phyloP scores from a whole-genome alignment of 257 asterid species.

The Solanum sparsipilum region DNA sequence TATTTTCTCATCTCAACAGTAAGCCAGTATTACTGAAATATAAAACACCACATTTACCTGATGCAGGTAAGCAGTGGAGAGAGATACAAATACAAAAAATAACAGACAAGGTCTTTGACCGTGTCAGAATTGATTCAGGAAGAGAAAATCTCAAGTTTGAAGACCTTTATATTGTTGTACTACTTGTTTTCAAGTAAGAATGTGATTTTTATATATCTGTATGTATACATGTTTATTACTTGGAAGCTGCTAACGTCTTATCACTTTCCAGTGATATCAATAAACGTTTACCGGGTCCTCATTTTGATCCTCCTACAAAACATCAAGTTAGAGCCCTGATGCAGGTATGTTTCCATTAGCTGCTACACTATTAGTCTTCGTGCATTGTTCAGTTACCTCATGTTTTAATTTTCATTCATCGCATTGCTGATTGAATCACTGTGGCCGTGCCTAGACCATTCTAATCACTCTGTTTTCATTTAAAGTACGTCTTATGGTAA shows the following conservation, averaged over 20 bases:
- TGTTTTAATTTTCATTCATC: neutral
- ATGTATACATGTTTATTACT: neutral
- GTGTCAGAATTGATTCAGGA: conserved; percentile 47
- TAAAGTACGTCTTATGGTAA: neutral
- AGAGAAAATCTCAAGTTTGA: conserved; percentile 51
- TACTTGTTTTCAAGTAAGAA: conserved; percentile 57
- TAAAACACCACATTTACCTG: neutral
- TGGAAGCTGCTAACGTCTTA: neutral
- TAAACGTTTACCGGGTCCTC: conserved; percentile 84
- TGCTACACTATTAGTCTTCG: neutral
- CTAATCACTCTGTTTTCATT: neutral
- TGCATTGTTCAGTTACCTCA: neutral
- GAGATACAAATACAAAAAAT: conserved; percentile 45
- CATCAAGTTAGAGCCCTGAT: conserved; percentile 45
- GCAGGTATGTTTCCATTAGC: conserved; percentile 27
- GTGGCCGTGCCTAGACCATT: neutral
- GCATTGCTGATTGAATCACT: neutral
- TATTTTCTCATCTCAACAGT: neutral
- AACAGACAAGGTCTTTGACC: conserved; percentile 53
- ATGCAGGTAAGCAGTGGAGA: conserved; percentile 80
- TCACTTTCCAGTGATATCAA: conserved; percentile 49
- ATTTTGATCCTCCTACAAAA: conserved; percentile 80
- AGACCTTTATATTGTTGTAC: conserved; percentile 78
- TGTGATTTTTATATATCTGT: too few species aligned
- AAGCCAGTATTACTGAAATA: neutral